Conservation (phyloP, 805 yeast species). For the Grigorovia humatica region DNA sequence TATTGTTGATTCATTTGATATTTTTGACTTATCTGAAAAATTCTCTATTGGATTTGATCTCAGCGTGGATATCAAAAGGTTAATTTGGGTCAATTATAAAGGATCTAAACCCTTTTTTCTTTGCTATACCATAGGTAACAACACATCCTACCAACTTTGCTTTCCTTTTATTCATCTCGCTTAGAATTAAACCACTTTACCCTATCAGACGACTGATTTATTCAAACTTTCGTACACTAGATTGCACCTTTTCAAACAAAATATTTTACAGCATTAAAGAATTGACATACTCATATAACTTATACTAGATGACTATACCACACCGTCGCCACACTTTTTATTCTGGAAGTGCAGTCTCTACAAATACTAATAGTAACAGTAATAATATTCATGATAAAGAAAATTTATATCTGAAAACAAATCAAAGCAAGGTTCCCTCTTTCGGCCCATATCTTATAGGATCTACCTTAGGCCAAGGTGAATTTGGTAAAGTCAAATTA, state of each 20-base stretch:
- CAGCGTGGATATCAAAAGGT: background rate
- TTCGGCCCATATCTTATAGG: conserved; percentile 89
- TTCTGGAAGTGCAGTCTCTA: conserved; percentile 15
- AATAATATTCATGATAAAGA: background rate
- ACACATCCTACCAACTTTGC: too few species aligned
- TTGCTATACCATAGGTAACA: too few species aligned
- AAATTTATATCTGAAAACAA: background rate
- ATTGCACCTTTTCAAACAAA: too few species aligned
- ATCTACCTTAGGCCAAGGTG: conserved; percentile 94
- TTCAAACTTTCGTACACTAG: too few species aligned
- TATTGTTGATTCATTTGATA: background rate
- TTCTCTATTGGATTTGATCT: background rate
- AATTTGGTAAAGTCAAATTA: conserved; percentile 95
- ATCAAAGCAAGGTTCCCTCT: conserved; percentile 29
- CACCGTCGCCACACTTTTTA: conserved; percentile 22
- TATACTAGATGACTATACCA: background rate
- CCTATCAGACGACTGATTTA: too few species aligned
- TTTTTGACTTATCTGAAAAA: too few species aligned
- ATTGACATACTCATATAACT: background rate
- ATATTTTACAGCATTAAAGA: too few species aligned
- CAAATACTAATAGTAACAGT: background rate
- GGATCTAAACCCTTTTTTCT: too few species aligned
- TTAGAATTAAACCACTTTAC: too few species aligned
- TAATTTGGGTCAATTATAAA: too few species aligned
- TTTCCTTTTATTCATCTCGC: too few species aligned